These are phyloP conservation scores for Massariosphaeria phaeospora DNA, from an alignment of 495 filamentous ascomycete genomes.

Conservation along the genomic window DNA sequence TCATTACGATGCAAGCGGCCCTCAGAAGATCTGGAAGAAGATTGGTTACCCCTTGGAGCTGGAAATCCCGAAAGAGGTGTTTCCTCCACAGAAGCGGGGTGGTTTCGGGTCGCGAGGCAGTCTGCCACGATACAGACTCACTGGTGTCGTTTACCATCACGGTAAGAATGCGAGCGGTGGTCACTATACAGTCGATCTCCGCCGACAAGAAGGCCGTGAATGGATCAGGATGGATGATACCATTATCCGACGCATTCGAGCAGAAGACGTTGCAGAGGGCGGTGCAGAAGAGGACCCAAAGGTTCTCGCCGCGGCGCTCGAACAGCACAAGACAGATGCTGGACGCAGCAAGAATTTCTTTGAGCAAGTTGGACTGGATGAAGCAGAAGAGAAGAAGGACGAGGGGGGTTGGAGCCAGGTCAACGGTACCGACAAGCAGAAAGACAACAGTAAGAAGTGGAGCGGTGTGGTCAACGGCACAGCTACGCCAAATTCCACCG, in stretches of 20 bases:
- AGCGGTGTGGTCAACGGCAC: constrained; percentile 61
- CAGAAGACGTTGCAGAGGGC: constrained; percentile 86
- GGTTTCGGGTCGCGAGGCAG: constrained; percentile 57
- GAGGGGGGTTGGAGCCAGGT: constrained; percentile 83
- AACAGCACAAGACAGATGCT: constrained; percentile 58
- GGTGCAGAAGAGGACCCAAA: constrained; percentile 75
- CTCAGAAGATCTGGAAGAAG: constrained; percentile 98
- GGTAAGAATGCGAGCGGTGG: constrained; percentile 92
- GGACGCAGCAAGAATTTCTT: constrained; percentile 58
- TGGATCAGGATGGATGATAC: constrained; percentile 98
- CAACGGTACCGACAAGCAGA: constrained; percentile 51
- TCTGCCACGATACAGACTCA: constrained; percentile 74
- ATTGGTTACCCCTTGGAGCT: constrained; percentile 91
- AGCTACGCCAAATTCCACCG: constrained; percentile 50
- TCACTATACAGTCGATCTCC: constrained; percentile 94
- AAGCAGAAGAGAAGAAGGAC: constrained; percentile 54
- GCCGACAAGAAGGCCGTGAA: constrained; percentile 85
- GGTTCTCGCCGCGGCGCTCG: constrained; percentile 58
- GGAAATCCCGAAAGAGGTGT: constrained; percentile 89
- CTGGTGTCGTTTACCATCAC: constrained; percentile 94
- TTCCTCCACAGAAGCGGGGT: constrained; percentile 68
- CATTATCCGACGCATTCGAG: constrained; percentile 73
- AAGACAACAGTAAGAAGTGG: constrained; percentile 58
- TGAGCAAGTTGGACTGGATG: constrained; percentile 62
- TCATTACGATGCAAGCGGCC: constrained; percentile 85